Percentiles rank a stretch among this genome's conserved stretches.
These are phyloP conservation scores for Fusarium poae DNA, from an alignment of 2,329 filamentous ascomycete genomes.

Conservation along the genomic window DNA sequence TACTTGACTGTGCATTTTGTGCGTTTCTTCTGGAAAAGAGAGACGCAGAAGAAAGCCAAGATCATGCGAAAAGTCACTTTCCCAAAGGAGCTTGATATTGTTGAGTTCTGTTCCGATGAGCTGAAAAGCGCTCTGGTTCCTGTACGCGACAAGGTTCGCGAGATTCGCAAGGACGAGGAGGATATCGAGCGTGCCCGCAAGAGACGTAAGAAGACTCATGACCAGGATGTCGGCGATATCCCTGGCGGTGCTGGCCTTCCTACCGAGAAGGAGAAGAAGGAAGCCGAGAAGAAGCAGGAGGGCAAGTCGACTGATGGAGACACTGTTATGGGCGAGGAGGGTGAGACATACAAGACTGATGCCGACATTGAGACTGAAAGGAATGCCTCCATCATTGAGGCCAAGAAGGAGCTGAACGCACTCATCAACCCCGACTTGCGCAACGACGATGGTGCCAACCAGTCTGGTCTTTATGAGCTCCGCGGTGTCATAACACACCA, in stretches of 20 bases:
- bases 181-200: slow-evolving; percentile 93
- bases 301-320: slow-evolving; percentile 69
- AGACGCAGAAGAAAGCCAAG: slow-evolving; percentile 98
- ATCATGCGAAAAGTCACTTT: slow-evolving; percentile 99
- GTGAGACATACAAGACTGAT: slow-evolving; percentile 88
- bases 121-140: slow-evolving; percentile 86
- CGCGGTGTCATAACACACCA: slow-evolving; percentile 96
- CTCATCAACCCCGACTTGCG: slow-evolving; percentile 81
- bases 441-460: slow-evolving; percentile 86
- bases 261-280: slow-evolving; percentile 65
- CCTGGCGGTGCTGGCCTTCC: slow-evolving; percentile 61
- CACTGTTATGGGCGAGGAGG: slow-evolving; percentile 70
- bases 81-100: slow-evolving; percentile 89
- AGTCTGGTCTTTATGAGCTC: slow-evolving; percentile 94
- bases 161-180: slow-evolving; percentile 93
- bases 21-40: slow-evolving; percentile 97
- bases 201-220: slow-evolving; percentile 79
- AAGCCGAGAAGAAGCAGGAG: slow-evolving; percentile 63
- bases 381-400: slow-evolving; percentile 77
- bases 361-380: slow-evolving; percentile 91
- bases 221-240: slow-evolving; percentile 61
- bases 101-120: slow-evolving; percentile 96
- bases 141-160: slow-evolving; percentile 95
- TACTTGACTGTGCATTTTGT: slow-evolving; percentile 98
- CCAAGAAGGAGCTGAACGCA: slow-evolving; percentile 88